Conservation (phyloP, 768 basidiomycete species). For the Rhodotorula taiwanensis region DNA sequence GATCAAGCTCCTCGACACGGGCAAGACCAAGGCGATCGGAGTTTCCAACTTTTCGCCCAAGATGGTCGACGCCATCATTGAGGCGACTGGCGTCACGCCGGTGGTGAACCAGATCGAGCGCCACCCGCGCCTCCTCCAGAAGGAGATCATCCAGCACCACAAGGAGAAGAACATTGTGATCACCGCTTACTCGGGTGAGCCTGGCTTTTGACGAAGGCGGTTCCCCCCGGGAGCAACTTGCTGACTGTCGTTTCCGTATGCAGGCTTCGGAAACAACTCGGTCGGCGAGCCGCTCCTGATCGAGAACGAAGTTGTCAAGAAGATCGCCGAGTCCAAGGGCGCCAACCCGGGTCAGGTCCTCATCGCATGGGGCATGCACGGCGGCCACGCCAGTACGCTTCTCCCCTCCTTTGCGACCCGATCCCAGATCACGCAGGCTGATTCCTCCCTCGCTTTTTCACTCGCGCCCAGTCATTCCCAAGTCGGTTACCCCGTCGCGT, state of each 20-base stretch:
- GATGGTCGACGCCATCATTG: slow-evolving; percentile 57
- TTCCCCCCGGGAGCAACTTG: slow-evolving; percentile 45
- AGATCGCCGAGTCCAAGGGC: slow-evolving; percentile 41
- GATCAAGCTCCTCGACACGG: slow-evolving; percentile 60
- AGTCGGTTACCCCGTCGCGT: slow-evolving; percentile 66
- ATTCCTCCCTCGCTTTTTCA: not conserved
- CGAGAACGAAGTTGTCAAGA: slow-evolving; percentile 33
- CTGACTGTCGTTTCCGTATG: slow-evolving; percentile 49
- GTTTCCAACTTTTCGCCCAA: slow-evolving; percentile 73
- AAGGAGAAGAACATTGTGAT: slow-evolving; percentile 53
- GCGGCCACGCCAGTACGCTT: slow-evolving; percentile 48
- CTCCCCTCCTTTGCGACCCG: not conserved
- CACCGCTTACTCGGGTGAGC: slow-evolving; percentile 48
- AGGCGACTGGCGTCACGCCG: slow-evolving; percentile 66
- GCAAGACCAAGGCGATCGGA: slow-evolving; percentile 62
- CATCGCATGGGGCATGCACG: slow-evolving; percentile 67
- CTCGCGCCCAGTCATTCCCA: slow-evolving; percentile 59
- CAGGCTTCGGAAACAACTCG: slow-evolving; percentile 70
- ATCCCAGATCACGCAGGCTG: too few relatives aligned
- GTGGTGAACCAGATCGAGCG: slow-evolving; percentile 59
- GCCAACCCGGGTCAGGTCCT: slow-evolving; percentile 44
- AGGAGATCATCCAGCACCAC: slow-evolving; percentile 60
- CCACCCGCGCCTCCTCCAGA: slow-evolving; percentile 69
- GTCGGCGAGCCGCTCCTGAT: slow-evolving; percentile 39
- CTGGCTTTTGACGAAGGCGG: not conserved